These are phyloP conservation scores for Barnettozyma wickerhamii DNA, from an alignment of 805 yeast species.

Conservation along the genomic window DNA sequence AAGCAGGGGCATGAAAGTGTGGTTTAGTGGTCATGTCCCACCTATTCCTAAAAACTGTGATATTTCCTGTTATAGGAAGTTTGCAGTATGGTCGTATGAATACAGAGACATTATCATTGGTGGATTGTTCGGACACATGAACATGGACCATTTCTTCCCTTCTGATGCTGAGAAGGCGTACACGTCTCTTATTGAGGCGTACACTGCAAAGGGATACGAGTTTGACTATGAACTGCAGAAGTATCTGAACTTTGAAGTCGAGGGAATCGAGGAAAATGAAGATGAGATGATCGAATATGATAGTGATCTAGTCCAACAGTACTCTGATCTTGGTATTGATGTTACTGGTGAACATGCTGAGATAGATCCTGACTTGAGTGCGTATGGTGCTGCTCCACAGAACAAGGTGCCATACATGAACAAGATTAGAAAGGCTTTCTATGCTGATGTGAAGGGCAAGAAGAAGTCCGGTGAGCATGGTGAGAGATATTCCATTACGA, in stretches of 20 bases:
- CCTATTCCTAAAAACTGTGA: slow-evolving; percentile 79
- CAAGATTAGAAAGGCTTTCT: slow-evolving; percentile 46
- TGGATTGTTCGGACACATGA: slow-evolving; percentile 86
- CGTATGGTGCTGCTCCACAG: slow-evolving; percentile 60
- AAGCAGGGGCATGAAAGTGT: slow-evolving; percentile 70
- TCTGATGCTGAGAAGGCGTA: slow-evolving; percentile 69
- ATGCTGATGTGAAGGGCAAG: slow-evolving; percentile 32
- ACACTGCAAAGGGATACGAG: slow-evolving; percentile 26
- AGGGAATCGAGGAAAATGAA: background rate
- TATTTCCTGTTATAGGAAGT: slow-evolving; percentile 66
- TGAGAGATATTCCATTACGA: slow-evolving; percentile 66
- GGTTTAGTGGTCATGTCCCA: slow-evolving; percentile 88
- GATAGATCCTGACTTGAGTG: slow-evolving; percentile 27
- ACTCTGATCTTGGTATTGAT: slow-evolving; percentile 17
- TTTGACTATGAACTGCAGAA: slow-evolving; percentile 21
- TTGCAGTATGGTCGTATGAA: slow-evolving; percentile 77
- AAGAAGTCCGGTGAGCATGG: slow-evolving; percentile 33
- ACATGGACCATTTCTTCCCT: slow-evolving; percentile 80
- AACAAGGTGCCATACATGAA: slow-evolving; percentile 65
- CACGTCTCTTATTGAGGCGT: slow-evolving; percentile 28
- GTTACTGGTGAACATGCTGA: slow-evolving; percentile 23
- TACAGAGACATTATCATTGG: slow-evolving; percentile 82
- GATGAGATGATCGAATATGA: slow-evolving; percentile 14
- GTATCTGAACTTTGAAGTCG: background rate
- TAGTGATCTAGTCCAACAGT: slow-evolving; percentile 24